phyloP scores from a whole-genome alignment of 352 stramenopile genomes.

The Pythium folliculosum region DNA sequence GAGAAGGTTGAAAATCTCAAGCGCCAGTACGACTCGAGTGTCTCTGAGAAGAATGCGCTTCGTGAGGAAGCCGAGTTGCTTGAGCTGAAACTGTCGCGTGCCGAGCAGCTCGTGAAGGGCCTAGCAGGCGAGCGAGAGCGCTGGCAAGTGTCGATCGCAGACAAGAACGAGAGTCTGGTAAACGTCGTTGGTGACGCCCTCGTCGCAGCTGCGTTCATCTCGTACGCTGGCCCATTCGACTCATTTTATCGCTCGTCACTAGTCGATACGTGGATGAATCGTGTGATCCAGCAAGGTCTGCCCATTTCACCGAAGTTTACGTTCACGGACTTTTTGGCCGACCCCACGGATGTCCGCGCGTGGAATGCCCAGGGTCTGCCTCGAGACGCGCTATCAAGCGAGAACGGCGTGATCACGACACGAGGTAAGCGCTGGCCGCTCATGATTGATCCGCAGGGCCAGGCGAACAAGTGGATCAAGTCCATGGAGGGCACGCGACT shows the following conservation, averaged over 20 bases:
- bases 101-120: slow-evolving; percentile 93
- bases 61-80: slow-evolving; percentile 92
- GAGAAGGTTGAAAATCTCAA: slow-evolving; percentile 92
- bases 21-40: slow-evolving; percentile 90
- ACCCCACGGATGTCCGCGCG: slow-evolving; percentile 92
- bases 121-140: slow-evolving; percentile 93
- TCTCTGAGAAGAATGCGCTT: slow-evolving; percentile 93
- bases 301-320: slow-evolving; percentile 88
- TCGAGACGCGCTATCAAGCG: slow-evolving; percentile 91
- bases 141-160: slow-evolving; percentile 91
- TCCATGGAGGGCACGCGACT: slow-evolving; percentile 90
- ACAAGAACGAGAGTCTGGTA: slow-evolving; percentile 86
- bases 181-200: slow-evolving; percentile 93
- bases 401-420: slow-evolving; percentile 97
- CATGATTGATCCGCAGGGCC: slow-evolving; percentile 96
- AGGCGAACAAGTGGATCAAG: slow-evolving; percentile 97
- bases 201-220: slow-evolving; percentile 93
- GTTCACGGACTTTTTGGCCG: slow-evolving; percentile 92
- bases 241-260: slow-evolving; percentile 87
- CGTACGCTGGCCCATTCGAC: slow-evolving; percentile 95
- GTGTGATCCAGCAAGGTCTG: slow-evolving; percentile 81
- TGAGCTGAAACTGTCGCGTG: slow-evolving; percentile 91
- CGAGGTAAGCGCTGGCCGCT: slow-evolving; percentile 94
- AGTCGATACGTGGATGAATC: slow-evolving; percentile 89
- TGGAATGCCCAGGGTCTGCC: slow-evolving; percentile 96